Evolutionary conservation across 2,329 filamentous ascomycete species (phyloP).

Genomic region (Ilyonectria destructans): DNA sequence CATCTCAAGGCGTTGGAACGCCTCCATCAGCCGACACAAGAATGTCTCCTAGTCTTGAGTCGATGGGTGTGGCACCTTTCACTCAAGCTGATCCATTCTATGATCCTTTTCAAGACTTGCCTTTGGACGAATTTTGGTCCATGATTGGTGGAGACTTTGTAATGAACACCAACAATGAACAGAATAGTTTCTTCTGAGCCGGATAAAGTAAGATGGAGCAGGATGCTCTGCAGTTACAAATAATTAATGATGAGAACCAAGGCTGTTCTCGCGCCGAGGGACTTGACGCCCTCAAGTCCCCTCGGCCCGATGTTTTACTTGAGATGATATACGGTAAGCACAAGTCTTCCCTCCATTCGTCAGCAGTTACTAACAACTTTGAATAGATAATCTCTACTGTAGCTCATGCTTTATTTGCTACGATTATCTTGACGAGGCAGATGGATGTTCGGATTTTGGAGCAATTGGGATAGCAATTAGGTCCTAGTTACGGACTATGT

Average conservation of each 20-base stretch:
- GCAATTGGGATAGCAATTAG: not conserved
- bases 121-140: slow-evolving; percentile 46
- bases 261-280: not conserved
- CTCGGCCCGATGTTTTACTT: not conserved
- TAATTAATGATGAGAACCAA: not conserved
- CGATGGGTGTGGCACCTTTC: slow-evolving; percentile 22
- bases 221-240: not conserved
- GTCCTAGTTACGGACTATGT: not conserved
- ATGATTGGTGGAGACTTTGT: slow-evolving; percentile 43
- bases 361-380: not conserved
- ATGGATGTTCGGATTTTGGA: not conserved
- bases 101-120: slow-evolving; percentile 46
- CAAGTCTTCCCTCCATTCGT: not conserved
- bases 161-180: slow-evolving; percentile 15
- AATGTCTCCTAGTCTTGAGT: slow-evolving; percentile 27
- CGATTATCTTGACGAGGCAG: not conserved
- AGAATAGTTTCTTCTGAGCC: slow-evolving; percentile 15
- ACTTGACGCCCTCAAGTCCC: not conserved
- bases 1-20: slow-evolving; percentile 21
- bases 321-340: not conserved
- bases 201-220: not conserved
- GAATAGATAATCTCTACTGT: not conserved
- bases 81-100: slow-evolving; percentile 40
- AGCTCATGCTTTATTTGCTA: not conserved
- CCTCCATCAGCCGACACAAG: not conserved